A percentile compares a stretch with the other conserved stretches of the same genome.
Evolutionary conservation across 2,329 filamentous ascomycete genomes (phyloP).

Genomic region (Scedosporium aurantiacum): DNA sequence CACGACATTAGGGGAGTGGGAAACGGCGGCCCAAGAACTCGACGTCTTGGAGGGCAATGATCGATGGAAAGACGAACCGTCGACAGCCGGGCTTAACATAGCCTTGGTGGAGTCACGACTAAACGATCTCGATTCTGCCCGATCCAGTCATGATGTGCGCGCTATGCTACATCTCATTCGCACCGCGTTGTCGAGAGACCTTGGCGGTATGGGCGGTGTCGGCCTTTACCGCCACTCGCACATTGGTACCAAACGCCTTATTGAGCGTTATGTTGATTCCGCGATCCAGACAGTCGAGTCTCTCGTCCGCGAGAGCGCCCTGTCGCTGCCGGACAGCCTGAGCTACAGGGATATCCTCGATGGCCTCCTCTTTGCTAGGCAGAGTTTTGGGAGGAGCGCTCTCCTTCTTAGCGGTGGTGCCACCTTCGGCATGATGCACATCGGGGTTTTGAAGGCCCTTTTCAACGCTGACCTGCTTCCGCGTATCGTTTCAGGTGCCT

Average conservation of each 20-base stretch:
- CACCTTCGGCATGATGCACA: slow-evolving; percentile 86
- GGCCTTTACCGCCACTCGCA: slow-evolving; percentile 75
- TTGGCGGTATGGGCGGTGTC: slow-evolving; percentile 78
- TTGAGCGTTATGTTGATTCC: slow-evolving; percentile 78
- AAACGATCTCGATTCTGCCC: slow-evolving; percentile 62
- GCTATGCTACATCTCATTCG: slow-evolving; percentile 73
- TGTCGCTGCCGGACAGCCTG: slow-evolving; percentile 37
- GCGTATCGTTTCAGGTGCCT: slow-evolving; percentile 78
- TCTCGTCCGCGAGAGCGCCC: slow-evolving; percentile 50
- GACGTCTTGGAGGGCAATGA: slow-evolving; percentile 73
- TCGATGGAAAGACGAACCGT: slow-evolving; percentile 61
- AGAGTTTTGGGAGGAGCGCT: slow-evolving; percentile 77
- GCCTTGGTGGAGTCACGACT: slow-evolving; percentile 59
- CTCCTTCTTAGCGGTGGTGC: slow-evolving; percentile 75
- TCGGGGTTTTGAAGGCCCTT: slow-evolving; percentile 74
- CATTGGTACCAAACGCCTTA: slow-evolving; percentile 74
- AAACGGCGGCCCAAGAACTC: slow-evolving; percentile 61
- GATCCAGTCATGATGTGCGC: slow-evolving; percentile 58
- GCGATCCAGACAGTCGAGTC: slow-evolving; percentile 63
- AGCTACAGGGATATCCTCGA: slow-evolving; percentile 53
- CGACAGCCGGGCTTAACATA: slow-evolving; percentile 47
- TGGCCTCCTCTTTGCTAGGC: slow-evolving; percentile 58
- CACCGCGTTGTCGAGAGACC: slow-evolving; percentile 66
- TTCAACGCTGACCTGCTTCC: slow-evolving; percentile 67
- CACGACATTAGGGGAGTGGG: slow-evolving; percentile 61